These are phyloP conservation scores for Chaetomium olivaceum DNA, from an alignment of 2,329 filamentous ascomycete species.

Conservation along the genomic window DNA sequence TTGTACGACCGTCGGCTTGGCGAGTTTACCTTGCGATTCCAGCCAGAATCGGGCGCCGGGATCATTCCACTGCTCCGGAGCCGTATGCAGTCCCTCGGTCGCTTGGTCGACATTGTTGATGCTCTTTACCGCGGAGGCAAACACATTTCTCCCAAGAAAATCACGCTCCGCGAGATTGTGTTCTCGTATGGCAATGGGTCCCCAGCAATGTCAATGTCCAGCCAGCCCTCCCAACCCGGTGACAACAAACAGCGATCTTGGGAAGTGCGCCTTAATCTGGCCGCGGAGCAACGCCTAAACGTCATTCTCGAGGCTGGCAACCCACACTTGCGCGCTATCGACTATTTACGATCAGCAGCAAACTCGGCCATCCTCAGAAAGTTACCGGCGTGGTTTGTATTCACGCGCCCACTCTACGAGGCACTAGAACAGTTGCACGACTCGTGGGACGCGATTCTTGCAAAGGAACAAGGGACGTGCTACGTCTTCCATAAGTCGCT, in stretches of 20 bases:
- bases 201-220: neutral
- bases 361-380: constrained; percentile 56
- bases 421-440: constrained; percentile 62
- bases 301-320: constrained; percentile 63
- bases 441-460: constrained; percentile 48
- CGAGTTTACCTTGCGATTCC: constrained; percentile 63
- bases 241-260: constrained; percentile 40
- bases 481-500: constrained; percentile 55
- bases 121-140: constrained; percentile 60
- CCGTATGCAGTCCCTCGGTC: constrained; percentile 66
- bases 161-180: constrained; percentile 62
- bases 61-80: constrained; percentile 60
- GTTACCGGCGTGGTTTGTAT: constrained; percentile 56
- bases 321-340: constrained; percentile 65
- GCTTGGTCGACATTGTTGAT: constrained; percentile 68
- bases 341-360: constrained; percentile 58
- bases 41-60: constrained; percentile 58
- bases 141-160: constrained; percentile 57
- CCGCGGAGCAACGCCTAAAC: constrained; percentile 51
- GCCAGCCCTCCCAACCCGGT: neutral
- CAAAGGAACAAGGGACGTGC: constrained; percentile 49
- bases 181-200: constrained; percentile 62
- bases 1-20: constrained; percentile 61
- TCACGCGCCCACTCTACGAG: constrained; percentile 65
- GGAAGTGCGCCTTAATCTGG: constrained; percentile 61